phyloP scores from a whole-genome alignment of 2,329 filamentous ascomycete genomes.

The Trichoderma atrobrunneum region DNA sequence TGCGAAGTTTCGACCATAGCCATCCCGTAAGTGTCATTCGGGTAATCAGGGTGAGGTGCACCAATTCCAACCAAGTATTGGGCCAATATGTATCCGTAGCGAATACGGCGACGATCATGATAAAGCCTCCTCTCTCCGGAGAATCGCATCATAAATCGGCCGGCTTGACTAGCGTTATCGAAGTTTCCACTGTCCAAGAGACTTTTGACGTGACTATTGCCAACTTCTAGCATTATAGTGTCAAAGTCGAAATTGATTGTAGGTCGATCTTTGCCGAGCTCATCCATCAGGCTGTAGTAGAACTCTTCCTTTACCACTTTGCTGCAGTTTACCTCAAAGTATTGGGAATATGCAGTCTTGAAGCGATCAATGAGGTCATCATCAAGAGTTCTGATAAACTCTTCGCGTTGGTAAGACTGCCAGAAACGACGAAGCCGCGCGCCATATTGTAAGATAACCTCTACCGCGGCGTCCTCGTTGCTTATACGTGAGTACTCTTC shows the following conservation, averaged over 20 bases:
- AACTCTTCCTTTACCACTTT: conserved; percentile 30
- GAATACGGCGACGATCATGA: conserved; percentile 36
- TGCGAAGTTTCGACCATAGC: neutral
- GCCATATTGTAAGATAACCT: neutral
- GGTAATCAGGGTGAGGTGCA: conserved; percentile 33
- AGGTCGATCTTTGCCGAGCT: conserved; percentile 35
- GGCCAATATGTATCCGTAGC: conserved; percentile 45
- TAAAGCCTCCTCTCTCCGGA: conserved; percentile 38
- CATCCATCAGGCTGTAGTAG: conserved; percentile 40
- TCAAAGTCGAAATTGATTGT: conserved; percentile 38
- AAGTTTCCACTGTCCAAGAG: neutral
- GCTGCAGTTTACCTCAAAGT: neutral
- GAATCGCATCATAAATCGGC: neutral
- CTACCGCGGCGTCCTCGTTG: neutral
- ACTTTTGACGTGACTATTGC: conserved; percentile 31
- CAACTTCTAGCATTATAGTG: conserved; percentile 34
- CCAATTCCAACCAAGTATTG: conserved; percentile 43
- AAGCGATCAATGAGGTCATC: neutral
- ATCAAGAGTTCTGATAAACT: neutral
- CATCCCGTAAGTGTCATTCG: neutral
- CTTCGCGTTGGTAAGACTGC: neutral
- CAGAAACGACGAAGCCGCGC: neutral
- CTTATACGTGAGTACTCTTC: neutral
- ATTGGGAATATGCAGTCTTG: neutral
- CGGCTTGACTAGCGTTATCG: neutral